Conservation (phyloP, 2,329 filamentous ascomycete species). For the Furcasterigmium sp. region DNA sequence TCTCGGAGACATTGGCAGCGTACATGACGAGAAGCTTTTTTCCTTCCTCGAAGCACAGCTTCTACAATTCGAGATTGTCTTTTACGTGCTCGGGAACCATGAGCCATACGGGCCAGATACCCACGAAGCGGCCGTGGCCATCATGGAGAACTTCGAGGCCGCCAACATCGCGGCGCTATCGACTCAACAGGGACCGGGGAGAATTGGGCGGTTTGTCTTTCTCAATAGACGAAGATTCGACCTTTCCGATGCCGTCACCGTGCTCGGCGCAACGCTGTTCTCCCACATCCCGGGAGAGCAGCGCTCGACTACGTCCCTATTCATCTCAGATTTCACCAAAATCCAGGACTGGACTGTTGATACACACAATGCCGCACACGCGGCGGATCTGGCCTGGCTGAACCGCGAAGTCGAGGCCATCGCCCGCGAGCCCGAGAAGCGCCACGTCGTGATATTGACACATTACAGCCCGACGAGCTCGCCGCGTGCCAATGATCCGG, state of each 20-base stretch:
- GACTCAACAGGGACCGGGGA: not conserved
- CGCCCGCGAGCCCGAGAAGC: slow-evolving; percentile 1
- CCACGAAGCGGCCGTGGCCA: not conserved
- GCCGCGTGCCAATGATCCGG: slow-evolving; percentile 10
- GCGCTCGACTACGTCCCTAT: slow-evolving; percentile 22
- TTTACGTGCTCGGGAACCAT: slow-evolving; percentile 42
- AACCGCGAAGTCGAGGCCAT: slow-evolving; percentile 14
- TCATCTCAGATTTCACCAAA: slow-evolving; percentile 36
- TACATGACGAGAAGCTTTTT: slow-evolving; percentile 30
- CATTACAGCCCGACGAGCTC: slow-evolving; percentile 17
- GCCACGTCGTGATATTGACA: slow-evolving; percentile 11
- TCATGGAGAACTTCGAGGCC: slow-evolving; percentile 19
- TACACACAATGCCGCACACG: slow-evolving; percentile 15
- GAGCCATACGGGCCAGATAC: slow-evolving; percentile 29
- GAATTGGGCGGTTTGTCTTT: slow-evolving; percentile 27
- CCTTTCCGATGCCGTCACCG: slow-evolving; percentile 25
- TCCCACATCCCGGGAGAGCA: slow-evolving; percentile 26
- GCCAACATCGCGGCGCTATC: slow-evolving; percentile 8
- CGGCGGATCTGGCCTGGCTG: slow-evolving; percentile 18
- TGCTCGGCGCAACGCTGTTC: slow-evolving; percentile 38
- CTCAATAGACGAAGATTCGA: slow-evolving; percentile 32
- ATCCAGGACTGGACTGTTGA: slow-evolving; percentile 21
- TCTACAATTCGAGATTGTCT: slow-evolving; percentile 30
- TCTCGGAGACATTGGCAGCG: slow-evolving; percentile 41
- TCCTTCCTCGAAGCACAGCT: slow-evolving; percentile 35